phyloP scores from a whole-genome alignment of 768 basidiomycete species.

The Auricularia sp. region DNA sequence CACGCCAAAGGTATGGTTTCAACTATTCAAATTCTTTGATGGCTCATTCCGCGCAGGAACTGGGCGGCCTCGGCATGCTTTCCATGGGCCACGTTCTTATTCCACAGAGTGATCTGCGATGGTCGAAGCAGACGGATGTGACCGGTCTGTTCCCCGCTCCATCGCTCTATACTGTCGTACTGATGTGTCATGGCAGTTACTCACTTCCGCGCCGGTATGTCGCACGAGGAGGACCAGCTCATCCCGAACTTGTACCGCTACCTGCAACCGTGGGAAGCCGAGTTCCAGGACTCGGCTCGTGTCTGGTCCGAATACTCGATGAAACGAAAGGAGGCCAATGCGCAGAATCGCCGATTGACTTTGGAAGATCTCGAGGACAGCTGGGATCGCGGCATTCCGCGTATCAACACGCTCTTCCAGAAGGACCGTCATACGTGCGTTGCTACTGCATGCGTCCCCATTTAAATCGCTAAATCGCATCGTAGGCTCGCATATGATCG shows the following conservation, averaged over 20 bases:
- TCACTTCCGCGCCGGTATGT: slow-evolving; percentile 99
- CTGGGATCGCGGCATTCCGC: slow-evolving; percentile 97
- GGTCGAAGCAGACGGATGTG: slow-evolving; percentile 97
- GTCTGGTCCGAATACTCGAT: slow-evolving; percentile 99
- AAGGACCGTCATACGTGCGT: slow-evolving; percentile 88
- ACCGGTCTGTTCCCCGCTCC: slow-evolving; percentile 42
- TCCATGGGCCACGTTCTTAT: slow-evolving; percentile 99
- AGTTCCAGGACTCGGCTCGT: slow-evolving; percentile 94
- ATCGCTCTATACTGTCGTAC: slow-evolving; percentile 2
- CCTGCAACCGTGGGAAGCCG: slow-evolving; percentile 93
- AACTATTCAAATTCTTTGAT: background rate
- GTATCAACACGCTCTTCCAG: slow-evolving; percentile 98
- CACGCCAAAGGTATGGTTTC: slow-evolving; percentile 63
- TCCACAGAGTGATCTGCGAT: slow-evolving; percentile 92
- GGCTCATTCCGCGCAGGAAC: slow-evolving; percentile 40
- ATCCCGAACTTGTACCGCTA: slow-evolving; percentile 98
- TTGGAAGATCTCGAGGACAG: slow-evolving; percentile 96
- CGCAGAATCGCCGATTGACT: slow-evolving; percentile 92
- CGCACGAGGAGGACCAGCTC: slow-evolving; percentile 86
- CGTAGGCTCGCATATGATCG: slow-evolving; percentile 88
- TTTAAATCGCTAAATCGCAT: slow-evolving; percentile 2
- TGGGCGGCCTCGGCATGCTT: slow-evolving; percentile 96
- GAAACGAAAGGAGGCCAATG: slow-evolving; percentile 99
- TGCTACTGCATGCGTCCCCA: background rate
- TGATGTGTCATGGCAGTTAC: slow-evolving; percentile 44